These are phyloP conservation scores for Anthracocystis setariae DNA, from an alignment of 1,284 basidiomycete genomes.

Conservation along the genomic window DNA sequence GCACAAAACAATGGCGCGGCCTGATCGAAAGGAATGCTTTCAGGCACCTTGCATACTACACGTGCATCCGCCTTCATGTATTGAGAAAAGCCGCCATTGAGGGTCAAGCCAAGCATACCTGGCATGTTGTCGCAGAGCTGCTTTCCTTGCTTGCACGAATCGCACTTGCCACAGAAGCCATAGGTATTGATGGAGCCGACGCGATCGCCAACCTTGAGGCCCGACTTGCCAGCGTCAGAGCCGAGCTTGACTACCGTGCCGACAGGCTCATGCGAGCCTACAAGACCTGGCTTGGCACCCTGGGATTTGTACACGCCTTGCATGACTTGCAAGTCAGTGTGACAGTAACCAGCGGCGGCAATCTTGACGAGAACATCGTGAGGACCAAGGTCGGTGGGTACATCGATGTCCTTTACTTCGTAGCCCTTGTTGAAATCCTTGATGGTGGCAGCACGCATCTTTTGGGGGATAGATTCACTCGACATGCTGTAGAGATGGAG, in stretches of 20 bases:
- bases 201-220: conserved; percentile 60
- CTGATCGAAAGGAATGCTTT: conserved; percentile 50
- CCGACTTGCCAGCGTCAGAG: conserved; percentile 31
- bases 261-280: conserved; percentile 60
- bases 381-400: conserved; percentile 38
- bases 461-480: conserved; percentile 41
- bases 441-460: conserved; percentile 58
- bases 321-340: conserved; percentile 60
- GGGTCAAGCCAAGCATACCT: conserved; percentile 52
- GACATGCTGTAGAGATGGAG: conserved; percentile 32
- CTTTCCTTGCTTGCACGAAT: conserved; percentile 58
- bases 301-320: conserved; percentile 54
- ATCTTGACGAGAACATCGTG: conserved; percentile 50
- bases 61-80: conserved; percentile 58
- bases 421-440: conserved; percentile 56
- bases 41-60: conserved; percentile 63
- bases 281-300: conserved; percentile 53
- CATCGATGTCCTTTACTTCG: conserved; percentile 53
- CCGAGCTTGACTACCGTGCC: conserved; percentile 54
- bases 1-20: conserved; percentile 70
- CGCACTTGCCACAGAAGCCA: conserved; percentile 58
- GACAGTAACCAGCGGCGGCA: conserved; percentile 57
- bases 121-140: conserved; percentile 60
- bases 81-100: conserved; percentile 60
- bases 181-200: conserved; percentile 65